Evolutionary conservation across 2,329 filamentous ascomycete genomes (phyloP), one percentile per base, ranked within the genome.

Genomic region (Botryotinia convoluta): DNA sequence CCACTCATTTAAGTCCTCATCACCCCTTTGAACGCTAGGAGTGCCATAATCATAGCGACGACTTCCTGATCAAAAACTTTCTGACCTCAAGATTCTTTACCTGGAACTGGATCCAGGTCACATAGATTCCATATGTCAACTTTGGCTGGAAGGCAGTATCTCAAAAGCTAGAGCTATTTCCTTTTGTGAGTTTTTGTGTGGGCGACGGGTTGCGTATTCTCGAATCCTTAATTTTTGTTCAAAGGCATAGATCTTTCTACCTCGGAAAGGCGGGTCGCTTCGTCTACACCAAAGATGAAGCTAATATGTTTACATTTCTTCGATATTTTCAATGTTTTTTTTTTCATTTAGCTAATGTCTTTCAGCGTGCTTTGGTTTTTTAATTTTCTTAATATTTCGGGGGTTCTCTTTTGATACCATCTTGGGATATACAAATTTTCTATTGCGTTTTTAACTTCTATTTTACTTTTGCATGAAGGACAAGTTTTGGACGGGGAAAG

Each of bases 241-340:
- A 81, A 82, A 77, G 81, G 80, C 81, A 84, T 82, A 82, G 78
- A 84, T 84, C 84, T 84, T 82, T 82, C 82, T 82, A 80, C 80
- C 81, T 79, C 76, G 70, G 68, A 77, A 75, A 75, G 72, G 62
- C 74, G 76, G 76, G 74, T 78, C 77, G 78, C 74, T 76, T 76
- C 77, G 72, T 75, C 75, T 79, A 75, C 77, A 72, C 65, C n/a
- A 16, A 45, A 37, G 35, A 65, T 72, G 44, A 48, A 65, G 44
- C 14, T 65, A 18, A 57, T 42, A 18, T 42, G 26, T 22, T 72
- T 22, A 26, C 37, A 39, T 22, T 72, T 67, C 51, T 65, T n/a
- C 14, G 20, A 6, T 6, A 39, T 62, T 67, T 45, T 57, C 51
- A 57, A 29, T 29, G 3, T 57, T 57, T 44, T 39, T 9, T 9